Evolutionary conservation across 169 alveolate species (phyloP), one percentile per base, ranked within the genome.

Genomic region (Plasmodium gaboni): DNA sequence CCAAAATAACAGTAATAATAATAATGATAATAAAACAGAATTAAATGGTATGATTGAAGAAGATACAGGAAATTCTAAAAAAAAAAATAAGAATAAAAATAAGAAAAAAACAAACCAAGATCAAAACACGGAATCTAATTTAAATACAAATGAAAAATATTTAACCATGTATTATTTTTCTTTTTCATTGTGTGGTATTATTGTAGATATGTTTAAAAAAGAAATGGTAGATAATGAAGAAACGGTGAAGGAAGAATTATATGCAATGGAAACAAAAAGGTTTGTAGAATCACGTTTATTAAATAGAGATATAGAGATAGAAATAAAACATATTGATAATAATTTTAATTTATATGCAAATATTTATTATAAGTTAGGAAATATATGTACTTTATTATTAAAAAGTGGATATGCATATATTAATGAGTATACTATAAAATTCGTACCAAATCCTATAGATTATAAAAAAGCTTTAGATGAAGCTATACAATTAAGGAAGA

Each of bases 381-480:
- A 83, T 83, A 83, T 83, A 8, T 83, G 91, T 53, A 55, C 63
- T 15, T 46, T 83, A 24, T 71, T 83, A 61, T 69, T 83, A 63
- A 83, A 69, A 48, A 83, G 42, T 83, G 91, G 91, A 61, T 83
- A 83, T 69, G 91, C 91, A 3, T 83, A 83, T 57, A 83, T 83
- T 17, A 83, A 83, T 83, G 91, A 83, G 8, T 83, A 83, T 13
- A 83, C 91, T 6, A 69, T 83, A 42, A 83, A 83, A 71, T 83
- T 68, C 57, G 91, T 83, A 3, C 86, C 68, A 6, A 83, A 83
- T 53, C 50, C 91, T 48, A 55, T 83, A 2, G 91, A 83, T 19
- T 83, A 83, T 83, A 83, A 70, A 26, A 83, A 57, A 26, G 73
- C 91, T 1, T 55, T 83, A 57, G 91, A 83, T 69, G 91, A 83